Evolutionary conservation across 345 rosid genomes (phyloP), one percentile per base, ranked within the genome.

Genomic region (Jatropha curcas): DNA sequence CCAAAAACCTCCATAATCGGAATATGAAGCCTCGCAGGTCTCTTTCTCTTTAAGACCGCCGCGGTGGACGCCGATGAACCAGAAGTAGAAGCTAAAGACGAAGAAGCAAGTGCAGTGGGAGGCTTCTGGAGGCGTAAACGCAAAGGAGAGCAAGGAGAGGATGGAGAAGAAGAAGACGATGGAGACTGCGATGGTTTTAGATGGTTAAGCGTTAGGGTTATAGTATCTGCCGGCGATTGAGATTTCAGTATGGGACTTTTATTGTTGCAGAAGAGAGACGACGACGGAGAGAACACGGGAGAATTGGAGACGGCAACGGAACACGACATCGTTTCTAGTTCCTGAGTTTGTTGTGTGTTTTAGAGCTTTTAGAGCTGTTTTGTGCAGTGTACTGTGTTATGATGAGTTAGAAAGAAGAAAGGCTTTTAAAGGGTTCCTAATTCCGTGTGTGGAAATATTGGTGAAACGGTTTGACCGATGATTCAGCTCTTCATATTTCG

Each of bases 271-370:
- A 93, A 91, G 60, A 85, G 84, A 56, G 92, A 87, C 1, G 92
- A 72, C 0, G 96, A 84, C 2, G 97, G 92, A 0, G 97, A 94
- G 78, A 92, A 94, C 19, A 88, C 94, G 37, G 96, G 97, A 4
- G 98, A 92, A 37, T 76, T 92, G 2, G 91, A 78, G 4, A 89
- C 86, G 3, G 95, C 95, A 30, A 94, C 81, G 0, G 96, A 86
- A 65, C 92, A 89, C 63, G 93, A 83, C 98, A 92, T 92, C 11
- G 65, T 56, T 61, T 60, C 27, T 1, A 1, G 12, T 46, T 14
- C 51, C 2, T 46, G 1, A 37, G 9, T 7, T 41, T 41, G 11
- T 41, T 41, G 45, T 41, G 1, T 9, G 1, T 41, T 13, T 45
- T n/a, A n/a, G n/a, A n/a, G n/a, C n/a, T n/a, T n/a, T n/a, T n/a